phyloP scores from a whole-genome alignment of 371 early-diverging fungal species.

The Mortierella sp. region DNA sequence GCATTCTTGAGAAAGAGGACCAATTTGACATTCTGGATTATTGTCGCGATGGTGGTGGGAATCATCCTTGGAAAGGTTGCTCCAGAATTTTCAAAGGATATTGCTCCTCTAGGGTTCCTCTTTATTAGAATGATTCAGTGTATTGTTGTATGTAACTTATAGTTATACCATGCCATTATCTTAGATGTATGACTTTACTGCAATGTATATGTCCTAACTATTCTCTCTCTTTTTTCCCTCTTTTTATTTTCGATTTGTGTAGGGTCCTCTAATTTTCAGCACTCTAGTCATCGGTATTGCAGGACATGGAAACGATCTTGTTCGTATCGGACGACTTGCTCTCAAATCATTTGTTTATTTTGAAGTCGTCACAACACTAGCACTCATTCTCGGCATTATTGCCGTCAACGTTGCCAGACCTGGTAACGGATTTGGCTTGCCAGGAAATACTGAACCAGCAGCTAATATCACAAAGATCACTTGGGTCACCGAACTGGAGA shows the following conservation, averaged over 20 bases:
- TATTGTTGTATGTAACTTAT: slow-evolving; percentile 64
- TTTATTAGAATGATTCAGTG: slow-evolving; percentile 78
- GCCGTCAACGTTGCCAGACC: slow-evolving; percentile 76
- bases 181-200: neutral
- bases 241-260: too few relatives aligned
- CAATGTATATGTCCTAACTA: too few relatives aligned
- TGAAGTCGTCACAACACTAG: slow-evolving; percentile 73
- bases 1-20: slow-evolving; percentile 57
- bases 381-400: slow-evolving; percentile 74
- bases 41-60: slow-evolving; percentile 69
- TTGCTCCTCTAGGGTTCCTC: slow-evolving; percentile 64
- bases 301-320: slow-evolving; percentile 77
- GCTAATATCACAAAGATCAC: slow-evolving; percentile 59
- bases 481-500: slow-evolving; percentile 62
- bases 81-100: slow-evolving; percentile 59
- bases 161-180: too few relatives aligned
- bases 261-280: slow-evolving; percentile 76
- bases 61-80: slow-evolving; percentile 69
- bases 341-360: slow-evolving; percentile 73
- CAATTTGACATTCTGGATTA: slow-evolving; percentile 69
- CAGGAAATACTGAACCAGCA: slow-evolving; percentile 52
- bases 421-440: slow-evolving; percentile 59
- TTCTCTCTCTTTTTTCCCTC: neutral
- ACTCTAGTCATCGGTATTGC: slow-evolving; percentile 79
- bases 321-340: slow-evolving; percentile 68